Base-by-base conservation (phyloP, 805 yeast genomes). In the Maudiozyma barnettii region DNA sequence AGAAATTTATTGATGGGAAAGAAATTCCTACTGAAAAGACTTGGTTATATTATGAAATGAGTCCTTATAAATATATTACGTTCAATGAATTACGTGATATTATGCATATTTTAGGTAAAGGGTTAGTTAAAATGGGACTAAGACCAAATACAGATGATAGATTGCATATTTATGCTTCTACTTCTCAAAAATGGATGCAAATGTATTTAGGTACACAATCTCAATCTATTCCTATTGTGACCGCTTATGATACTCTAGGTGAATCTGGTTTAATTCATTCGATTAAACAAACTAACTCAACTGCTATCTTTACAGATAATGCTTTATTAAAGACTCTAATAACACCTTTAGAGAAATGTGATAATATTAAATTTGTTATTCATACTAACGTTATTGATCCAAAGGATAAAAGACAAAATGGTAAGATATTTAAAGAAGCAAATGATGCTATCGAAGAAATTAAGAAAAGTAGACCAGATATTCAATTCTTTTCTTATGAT, bases 211-310 rank as follows among this genome's bases (percentile, higher is more conserved):
- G 90, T 14, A 75, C 87, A 45, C 78, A 79, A 57, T 72, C 89
- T 45, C 96, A 88, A 67, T 69, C 76, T 44, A 82, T 93, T 50
- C 85, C 98, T 21, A 76, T 84, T 48, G 98, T 89, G 38, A 93
- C 99, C 14, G 98, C 99, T 36, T 93, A 93, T 67, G 97, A 90
- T 66, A 88, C 96, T 39, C 74, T 90, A 54, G 97, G 97, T 49
- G 95, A 88, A 67, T 75, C 76, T 35, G 96, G 96, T 21, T 75
- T 90, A 60, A 83, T 82, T 48, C 95, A 84, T 67, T 89, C 97
- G 2, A 73, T 93, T 60, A 74, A 76, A 38, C 86, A 90, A 69
- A 88, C 98, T 4, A 85, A 75, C 43, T 79, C 95, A 23, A 73
- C 67, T 46, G 95, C 82, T 20, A 73, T 93, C 50, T 88, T 84